These are phyloP conservation scores for Calocybe indica DNA, from an alignment of 768 basidiomycete species.

Conservation along the genomic window DNA sequence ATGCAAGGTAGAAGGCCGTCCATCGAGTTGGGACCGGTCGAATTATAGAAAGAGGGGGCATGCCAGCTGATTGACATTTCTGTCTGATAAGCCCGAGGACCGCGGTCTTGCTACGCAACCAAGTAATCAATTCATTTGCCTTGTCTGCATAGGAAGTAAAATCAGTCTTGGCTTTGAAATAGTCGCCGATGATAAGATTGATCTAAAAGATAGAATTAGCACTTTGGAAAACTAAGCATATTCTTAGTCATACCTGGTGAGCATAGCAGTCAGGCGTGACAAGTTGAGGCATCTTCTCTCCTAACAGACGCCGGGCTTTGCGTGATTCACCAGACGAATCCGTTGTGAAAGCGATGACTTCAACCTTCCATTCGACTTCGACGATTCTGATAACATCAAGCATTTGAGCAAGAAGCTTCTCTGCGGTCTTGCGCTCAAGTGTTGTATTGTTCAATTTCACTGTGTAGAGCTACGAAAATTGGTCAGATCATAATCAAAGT, in stretches of 20 bases:
- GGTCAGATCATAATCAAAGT: neutral
- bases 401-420: conserved; percentile 20
- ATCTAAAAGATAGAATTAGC: conserved; percentile 16
- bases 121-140: conserved; percentile 32
- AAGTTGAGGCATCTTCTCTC: conserved; percentile 12
- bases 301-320: conserved; percentile 15
- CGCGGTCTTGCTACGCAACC: conserved; percentile 28
- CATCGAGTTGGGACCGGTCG: conserved; percentile 21
- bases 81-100: conserved; percentile 20
- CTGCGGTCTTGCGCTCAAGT: conserved; percentile 21
- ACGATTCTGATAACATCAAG: conserved; percentile 10
- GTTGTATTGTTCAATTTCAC: conserved; percentile 25
- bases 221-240: neutral
- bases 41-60: conserved; percentile 16
- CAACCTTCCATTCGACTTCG: conserved; percentile 18
- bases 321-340: conserved; percentile 31
- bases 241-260: conserved; percentile 8
- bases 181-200: conserved; percentile 35
- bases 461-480: conserved; percentile 21
- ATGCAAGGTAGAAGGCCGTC: conserved; percentile 24
- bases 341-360: conserved; percentile 21
- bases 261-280: conserved; percentile 27
- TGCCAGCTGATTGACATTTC: too few relatives aligned
- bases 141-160: conserved; percentile 14
- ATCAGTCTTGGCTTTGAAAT: conserved; percentile 20